phyloP scores from a whole-genome alignment of 148 eudicot species.

The Vaccinium corymbosum region DNA sequence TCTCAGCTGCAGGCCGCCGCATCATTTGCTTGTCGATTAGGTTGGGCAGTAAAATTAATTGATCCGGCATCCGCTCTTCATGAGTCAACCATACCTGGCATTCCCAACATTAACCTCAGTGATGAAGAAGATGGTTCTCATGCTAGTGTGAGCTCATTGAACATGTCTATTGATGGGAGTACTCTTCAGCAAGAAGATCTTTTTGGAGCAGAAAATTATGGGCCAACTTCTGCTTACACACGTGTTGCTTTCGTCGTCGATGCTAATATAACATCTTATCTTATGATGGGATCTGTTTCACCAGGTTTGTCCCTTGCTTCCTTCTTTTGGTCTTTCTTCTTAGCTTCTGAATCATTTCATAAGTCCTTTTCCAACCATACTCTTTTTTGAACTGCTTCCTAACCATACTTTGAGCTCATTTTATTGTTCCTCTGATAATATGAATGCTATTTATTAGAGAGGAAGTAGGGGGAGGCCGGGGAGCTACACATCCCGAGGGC shows the following conservation, averaged over 20 bases:
- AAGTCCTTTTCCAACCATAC: neutral
- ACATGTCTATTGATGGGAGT: slow-evolving; percentile 43
- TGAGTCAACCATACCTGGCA: slow-evolving; percentile 49
- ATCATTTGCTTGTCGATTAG: slow-evolving; percentile 95
- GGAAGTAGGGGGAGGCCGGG: neutral
- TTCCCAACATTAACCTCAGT: slow-evolving; percentile 41
- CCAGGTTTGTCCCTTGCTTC: slow-evolving; percentile 57
- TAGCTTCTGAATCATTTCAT: neutral
- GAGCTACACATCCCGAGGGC: neutral
- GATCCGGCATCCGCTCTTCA: slow-evolving; percentile 86
- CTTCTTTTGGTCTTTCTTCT: slow-evolving; percentile 6
- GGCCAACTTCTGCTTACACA: slow-evolving; percentile 46
- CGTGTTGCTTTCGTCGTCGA: slow-evolving; percentile 97
- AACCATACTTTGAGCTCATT: neutral
- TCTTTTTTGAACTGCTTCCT: neutral
- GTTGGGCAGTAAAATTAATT: slow-evolving; percentile 92
- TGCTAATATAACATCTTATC: slow-evolving; percentile 96
- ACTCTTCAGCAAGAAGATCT: slow-evolving; percentile 48
- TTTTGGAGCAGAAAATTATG: slow-evolving; percentile 49
- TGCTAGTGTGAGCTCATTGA: slow-evolving; percentile 49
- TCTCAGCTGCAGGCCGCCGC: slow-evolving; percentile 47
- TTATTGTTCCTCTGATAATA: neutral
- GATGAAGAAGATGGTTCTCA: slow-evolving; percentile 75
- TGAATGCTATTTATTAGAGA: neutral
- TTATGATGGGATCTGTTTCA: slow-evolving; percentile 99